A percentile compares a stretch with the other conserved stretches of the same genome.
These are phyloP conservation scores for Primulina huaijiensis DNA, from an alignment of 257 asterid genomes.

Conservation along the genomic window DNA sequence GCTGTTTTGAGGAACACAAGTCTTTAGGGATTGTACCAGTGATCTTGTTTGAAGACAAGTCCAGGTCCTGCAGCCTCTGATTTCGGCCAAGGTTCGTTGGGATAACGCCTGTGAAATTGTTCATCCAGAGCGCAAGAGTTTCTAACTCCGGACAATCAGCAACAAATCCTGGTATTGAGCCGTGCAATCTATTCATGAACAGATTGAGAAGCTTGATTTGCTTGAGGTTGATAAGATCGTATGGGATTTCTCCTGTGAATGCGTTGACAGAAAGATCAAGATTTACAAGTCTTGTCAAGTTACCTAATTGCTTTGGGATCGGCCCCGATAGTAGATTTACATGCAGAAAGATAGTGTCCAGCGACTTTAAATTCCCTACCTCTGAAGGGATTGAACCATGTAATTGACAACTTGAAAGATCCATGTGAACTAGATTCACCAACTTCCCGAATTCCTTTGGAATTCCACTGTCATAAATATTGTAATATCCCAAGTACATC, in stretches of 20 bases:
- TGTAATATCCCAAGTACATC: conserved; percentile 75
- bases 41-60: conserved; percentile 87
- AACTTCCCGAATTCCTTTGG: conserved; percentile 78
- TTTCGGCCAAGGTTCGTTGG: conserved; percentile 67
- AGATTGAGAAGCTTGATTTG: conserved; percentile 59
- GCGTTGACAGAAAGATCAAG: conserved; percentile 82
- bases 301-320: conserved; percentile 72
- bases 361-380: conserved; percentile 57
- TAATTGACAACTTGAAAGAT: conserved; percentile 68
- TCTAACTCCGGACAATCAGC: conserved; percentile 65
- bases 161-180: conserved; percentile 73
- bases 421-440: conserved; percentile 61
- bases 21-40: conserved; percentile 75
- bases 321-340: conserved; percentile 64
- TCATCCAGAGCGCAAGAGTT: conserved; percentile 78
- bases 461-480: conserved; percentile 68
- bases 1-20: conserved; percentile 62
- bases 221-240: conserved; percentile 54
- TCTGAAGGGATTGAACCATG: conserved; percentile 75
- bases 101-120: conserved; percentile 84
- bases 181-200: conserved; percentile 78
- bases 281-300: conserved; percentile 57
- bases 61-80: conserved; percentile 56
- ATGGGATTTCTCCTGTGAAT: conserved; percentile 81
- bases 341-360: conserved; percentile 67